Percentiles rank a stretch among this genome's conserved stretches.
These are phyloP conservation scores for Aspergillus fumigatiaffinis DNA, from an alignment of 2,329 filamentous ascomycete genomes.

Conservation along the genomic window DNA sequence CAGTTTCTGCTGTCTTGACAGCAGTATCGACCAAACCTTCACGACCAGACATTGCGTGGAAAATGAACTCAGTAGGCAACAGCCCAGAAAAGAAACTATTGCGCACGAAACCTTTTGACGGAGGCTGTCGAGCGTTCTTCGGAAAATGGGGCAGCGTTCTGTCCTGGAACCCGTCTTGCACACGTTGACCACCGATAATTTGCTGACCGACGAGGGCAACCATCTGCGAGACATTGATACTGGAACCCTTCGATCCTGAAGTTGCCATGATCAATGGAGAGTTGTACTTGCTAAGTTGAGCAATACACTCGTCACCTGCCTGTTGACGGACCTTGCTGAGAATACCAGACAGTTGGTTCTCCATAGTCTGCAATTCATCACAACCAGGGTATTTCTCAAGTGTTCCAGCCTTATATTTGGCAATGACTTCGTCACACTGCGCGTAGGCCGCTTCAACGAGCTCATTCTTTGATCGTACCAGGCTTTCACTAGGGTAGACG, in stretches of 20 bases:
- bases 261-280: conserved; percentile 95
- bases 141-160: conserved; percentile 91
- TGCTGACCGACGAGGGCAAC: conserved; percentile 95
- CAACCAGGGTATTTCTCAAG: conserved; percentile 84
- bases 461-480: conserved; percentile 68
- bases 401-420: conserved; percentile 72
- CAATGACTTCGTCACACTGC: conserved; percentile 78
- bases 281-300: conserved; percentile 84
- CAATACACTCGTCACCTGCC: conserved; percentile 86
- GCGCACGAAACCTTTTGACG: conserved; percentile 91
- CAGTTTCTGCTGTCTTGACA: conserved; percentile 97
- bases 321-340: conserved; percentile 87
- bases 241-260: conserved; percentile 93
- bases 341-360: conserved; percentile 85
- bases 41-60: conserved; percentile 97
- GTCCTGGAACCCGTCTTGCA: conserved; percentile 94
- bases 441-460: conserved; percentile 76
- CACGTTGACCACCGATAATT: conserved; percentile 90
- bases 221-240: conserved; percentile 99
- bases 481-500: conserved; percentile 73
- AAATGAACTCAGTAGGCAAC: conserved; percentile 87
- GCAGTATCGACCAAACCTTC: conserved; percentile 98
- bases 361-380: conserved; percentile 85
- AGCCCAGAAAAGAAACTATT: conserved; percentile 97
- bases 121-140: conserved; percentile 86